phyloP scores from a whole-genome alignment of 2,329 filamentous ascomycete species.

The Beauveria rudraprayagi region DNA sequence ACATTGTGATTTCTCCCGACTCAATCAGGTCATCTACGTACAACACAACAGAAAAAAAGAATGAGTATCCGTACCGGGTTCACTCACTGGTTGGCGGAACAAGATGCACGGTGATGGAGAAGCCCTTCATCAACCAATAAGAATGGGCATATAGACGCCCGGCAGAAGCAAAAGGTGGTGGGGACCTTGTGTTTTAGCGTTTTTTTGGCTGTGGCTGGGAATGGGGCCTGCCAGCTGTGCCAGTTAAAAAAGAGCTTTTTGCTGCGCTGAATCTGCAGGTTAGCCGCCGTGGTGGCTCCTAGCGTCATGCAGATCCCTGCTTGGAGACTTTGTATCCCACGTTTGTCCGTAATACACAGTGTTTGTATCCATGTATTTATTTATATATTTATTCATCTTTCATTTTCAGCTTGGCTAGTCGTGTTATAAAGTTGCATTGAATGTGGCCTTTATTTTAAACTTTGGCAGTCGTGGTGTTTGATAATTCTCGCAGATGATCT shows the following conservation, averaged over 20 bases:
- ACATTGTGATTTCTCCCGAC: too few species aligned
- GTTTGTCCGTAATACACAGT: too few species aligned
- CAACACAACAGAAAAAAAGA: not conserved
- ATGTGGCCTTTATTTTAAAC: not conserved
- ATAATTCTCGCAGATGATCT: not conserved
- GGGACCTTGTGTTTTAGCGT: not conserved
- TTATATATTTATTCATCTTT: not conserved
- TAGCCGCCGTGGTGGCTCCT: conserved; percentile 10
- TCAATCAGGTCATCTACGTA: not conserved
- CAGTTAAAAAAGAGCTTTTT: not conserved
- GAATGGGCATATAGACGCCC: conserved; percentile 17
- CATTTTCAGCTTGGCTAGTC: not conserved
- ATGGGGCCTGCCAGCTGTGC: too few species aligned
- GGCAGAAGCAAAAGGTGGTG: not conserved
- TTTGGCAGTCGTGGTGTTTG: not conserved
- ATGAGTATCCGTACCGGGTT: too few species aligned
- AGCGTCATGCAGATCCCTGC: not conserved
- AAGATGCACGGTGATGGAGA: not conserved
- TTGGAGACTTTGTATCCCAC: not conserved
- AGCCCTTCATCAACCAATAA: conserved; percentile 14
- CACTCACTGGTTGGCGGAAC: not conserved
- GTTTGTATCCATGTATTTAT: not conserved
- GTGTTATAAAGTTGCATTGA: not conserved
- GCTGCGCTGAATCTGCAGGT: not conserved
- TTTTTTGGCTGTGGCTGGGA: too few species aligned